Percentiles rank a stretch among this genome's conserved stretches.
Evolutionary conservation across 257 asterid species (phyloP).

Genomic region (Fraxinus anomala): DNA sequence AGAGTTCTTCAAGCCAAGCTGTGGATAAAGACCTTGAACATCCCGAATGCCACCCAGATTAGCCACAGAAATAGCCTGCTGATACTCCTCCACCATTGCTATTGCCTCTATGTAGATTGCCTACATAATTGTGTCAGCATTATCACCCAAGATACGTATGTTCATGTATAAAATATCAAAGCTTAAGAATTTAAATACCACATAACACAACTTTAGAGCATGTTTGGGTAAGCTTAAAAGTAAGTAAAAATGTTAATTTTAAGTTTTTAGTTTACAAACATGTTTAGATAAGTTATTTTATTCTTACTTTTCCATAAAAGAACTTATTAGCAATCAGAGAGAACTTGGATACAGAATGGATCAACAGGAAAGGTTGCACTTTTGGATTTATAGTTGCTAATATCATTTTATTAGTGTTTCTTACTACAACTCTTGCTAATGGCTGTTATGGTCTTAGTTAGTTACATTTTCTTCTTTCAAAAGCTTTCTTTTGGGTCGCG

Average conservation of each 20-base stretch:
- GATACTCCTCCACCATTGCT: conserved; percentile 95
- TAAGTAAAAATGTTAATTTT: too few relatives aligned
- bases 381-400: background rate
- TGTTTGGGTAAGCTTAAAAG: background rate
- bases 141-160: background rate
- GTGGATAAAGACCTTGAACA: conserved; percentile 67
- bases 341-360: background rate
- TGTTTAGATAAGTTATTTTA: background rate
- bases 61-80: conserved; percentile 74
- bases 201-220: conserved; percentile 1
- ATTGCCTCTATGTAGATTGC: conserved; percentile 84
- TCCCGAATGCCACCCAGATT: conserved; percentile 79
- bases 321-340: background rate
- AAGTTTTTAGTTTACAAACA: background rate
- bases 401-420: too few relatives aligned
- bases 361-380: background rate
- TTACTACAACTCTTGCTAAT: too few relatives aligned
- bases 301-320: background rate
- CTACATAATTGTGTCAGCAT: conserved; percentile 36
- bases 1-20: conserved; percentile 71
- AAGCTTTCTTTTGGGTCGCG: background rate
- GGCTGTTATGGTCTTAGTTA: too few relatives aligned
- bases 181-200: conserved; percentile 12
- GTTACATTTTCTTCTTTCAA: too few relatives aligned
- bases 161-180: background rate